phyloP scores from a whole-genome alignment of 768 basidiomycete species.

The Russula lepida region DNA sequence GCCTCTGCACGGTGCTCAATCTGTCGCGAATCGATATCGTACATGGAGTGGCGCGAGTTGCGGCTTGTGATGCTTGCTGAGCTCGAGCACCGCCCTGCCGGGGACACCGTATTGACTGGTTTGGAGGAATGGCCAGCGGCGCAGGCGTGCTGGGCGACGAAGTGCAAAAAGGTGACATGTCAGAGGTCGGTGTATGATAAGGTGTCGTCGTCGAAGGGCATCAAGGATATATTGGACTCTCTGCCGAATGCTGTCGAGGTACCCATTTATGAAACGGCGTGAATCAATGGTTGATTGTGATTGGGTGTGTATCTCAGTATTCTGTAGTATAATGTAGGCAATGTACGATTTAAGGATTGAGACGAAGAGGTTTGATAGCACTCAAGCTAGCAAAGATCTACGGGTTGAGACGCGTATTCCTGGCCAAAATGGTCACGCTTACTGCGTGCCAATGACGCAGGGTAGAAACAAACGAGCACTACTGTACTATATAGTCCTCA shows the following conservation, averaged over 20 bases:
- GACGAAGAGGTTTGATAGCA: too few relatives aligned
- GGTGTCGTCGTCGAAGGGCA: constrained; percentile 43
- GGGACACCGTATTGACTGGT: constrained; percentile 49
- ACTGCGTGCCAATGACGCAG: too few relatives aligned
- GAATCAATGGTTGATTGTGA: background rate
- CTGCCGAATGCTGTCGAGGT: constrained; percentile 35
- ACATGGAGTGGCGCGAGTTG: constrained; percentile 57
- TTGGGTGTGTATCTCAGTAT: background rate
- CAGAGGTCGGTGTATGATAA: constrained; percentile 48
- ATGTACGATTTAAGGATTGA: too few relatives aligned
- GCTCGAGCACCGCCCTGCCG: constrained; percentile 50
- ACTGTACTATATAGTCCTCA: too few relatives aligned
- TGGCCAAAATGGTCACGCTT: too few relatives aligned
- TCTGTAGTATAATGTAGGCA: background rate
- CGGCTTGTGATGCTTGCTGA: constrained; percentile 49
- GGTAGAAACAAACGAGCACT: too few relatives aligned
- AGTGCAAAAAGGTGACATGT: constrained; percentile 40
- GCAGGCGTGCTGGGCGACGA: constrained; percentile 51
- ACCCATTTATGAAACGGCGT: constrained; percentile 1
- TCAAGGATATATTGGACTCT: constrained; percentile 45
- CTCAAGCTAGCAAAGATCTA: too few relatives aligned
- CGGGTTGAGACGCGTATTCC: too few relatives aligned
- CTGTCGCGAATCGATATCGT: constrained; percentile 43
- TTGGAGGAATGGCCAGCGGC: constrained; percentile 50
- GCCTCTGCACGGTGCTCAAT: constrained; percentile 45